Evolutionary conservation across 352 stramenopile genomes (phyloP).

Genomic region (Globisporangium paddicum): DNA sequence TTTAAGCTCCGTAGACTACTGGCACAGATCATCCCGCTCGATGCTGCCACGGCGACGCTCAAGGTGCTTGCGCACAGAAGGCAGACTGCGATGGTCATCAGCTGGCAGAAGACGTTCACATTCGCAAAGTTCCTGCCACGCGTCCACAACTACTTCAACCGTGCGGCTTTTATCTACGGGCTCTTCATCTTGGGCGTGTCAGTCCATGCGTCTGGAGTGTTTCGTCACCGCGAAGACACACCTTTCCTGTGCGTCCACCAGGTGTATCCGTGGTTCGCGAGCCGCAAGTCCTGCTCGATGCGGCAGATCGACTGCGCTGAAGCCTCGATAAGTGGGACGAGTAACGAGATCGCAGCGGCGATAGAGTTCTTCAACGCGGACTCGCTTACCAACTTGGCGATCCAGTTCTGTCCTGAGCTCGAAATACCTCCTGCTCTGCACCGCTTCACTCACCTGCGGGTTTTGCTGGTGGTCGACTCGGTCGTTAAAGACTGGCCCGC

Average conservation of each 20-base stretch:
- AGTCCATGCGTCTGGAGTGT: constrained; percentile 1
- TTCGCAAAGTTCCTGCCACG: constrained; percentile 1
- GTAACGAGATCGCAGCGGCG: background rate
- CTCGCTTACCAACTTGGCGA: constrained; percentile 4
- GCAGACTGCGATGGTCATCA: background rate
- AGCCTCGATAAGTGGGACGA: constrained; percentile 8
- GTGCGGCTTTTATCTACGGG: background rate
- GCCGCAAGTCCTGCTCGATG: constrained; percentile 9
- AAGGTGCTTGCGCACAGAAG: background rate
- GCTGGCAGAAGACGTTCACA: constrained; percentile 1
- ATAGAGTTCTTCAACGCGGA: constrained; percentile 7
- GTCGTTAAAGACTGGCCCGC: background rate
- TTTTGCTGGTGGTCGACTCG: background rate
- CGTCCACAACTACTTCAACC: constrained; percentile 7
- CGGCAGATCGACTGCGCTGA: constrained; percentile 7
- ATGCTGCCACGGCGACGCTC: background rate
- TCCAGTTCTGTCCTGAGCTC: background rate
- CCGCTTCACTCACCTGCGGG: background rate
- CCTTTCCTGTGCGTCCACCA: constrained; percentile 5
- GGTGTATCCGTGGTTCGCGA: constrained; percentile 11
- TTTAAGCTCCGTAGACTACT: constrained; percentile 4
- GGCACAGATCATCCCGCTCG: background rate
- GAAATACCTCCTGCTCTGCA: constrained; percentile 4
- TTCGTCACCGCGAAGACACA: background rate
- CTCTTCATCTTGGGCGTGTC: constrained; percentile 4